Evolutionary conservation across 345 rosid genomes (phyloP), one percentile per base, ranked within the genome.

Genomic region (Eucalyptus sideroxylon): DNA sequence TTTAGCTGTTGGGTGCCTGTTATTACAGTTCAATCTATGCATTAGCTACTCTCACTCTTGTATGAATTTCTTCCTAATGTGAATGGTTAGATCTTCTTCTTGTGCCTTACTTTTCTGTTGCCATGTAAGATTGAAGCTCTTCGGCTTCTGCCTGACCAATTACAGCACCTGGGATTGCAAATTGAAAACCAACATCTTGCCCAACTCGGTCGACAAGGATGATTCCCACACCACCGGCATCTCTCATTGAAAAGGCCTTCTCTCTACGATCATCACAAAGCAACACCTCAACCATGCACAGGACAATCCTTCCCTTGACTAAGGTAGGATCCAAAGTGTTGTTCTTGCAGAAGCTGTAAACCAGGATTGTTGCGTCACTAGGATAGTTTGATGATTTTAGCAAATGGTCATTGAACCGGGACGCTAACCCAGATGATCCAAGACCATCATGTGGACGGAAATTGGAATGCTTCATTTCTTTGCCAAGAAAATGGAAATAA

Each of bases 201-300:
- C 44, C 93, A 13, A 72, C 14, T 60, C 89, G 90, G 89, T 93
- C 93, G 4, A 93, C 87, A 69, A 93, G 91, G 77, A 93, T 92
- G 90, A 95, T 93, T 87, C 95, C 93, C 19, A 91, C 93, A 30
- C 94, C 95, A 49, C 94, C 93, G 11, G 92, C 93, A 83, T 91
- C 88, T 87, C 89, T 90, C 59, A 93, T 82, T 49, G 89, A 24
- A 53, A 86, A 9, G 42, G 91, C 89, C 91, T 92, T 95, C 34
- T 89, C 90, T 34, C 50, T 60, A 56, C 91, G 87, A 87, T 53
- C 50, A 42, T 93, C 94, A 30, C 30, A 2, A 77, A 72, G 21
- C 30, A 90, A 2, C 16, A 24, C 80, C 89, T 93, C 94, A 85
- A 88, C 19, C 26, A 87, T 83, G 91, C 95, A 94, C n/a, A 92